A percentile compares a stretch with the other conserved stretches of the same genome.
Conservation (phyloP, 306 rosid genomes). For the Sindora glabra region DNA sequence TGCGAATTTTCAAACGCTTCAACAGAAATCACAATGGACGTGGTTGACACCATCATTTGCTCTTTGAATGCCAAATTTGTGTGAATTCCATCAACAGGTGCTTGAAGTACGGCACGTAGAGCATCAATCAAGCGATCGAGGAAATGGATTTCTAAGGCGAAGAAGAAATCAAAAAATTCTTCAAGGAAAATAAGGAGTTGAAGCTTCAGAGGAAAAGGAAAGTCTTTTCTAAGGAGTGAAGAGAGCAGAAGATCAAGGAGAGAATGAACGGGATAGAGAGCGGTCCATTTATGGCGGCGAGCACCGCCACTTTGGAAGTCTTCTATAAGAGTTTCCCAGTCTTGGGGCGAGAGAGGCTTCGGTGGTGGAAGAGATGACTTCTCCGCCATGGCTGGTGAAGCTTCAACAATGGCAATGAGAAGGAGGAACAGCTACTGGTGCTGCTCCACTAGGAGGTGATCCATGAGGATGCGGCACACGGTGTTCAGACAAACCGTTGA, state of each 20-base stretch:
- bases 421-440: too few species aligned
- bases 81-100: constrained; percentile 48
- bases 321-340: constrained; percentile 78
- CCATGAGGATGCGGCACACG: too few species aligned
- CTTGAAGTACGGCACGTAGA: constrained; percentile 49
- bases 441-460: too few species aligned
- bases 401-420: too few species aligned
- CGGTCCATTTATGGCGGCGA: constrained; percentile 44
- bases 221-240: constrained; percentile 58
- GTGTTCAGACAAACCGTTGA: too few species aligned
- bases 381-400: constrained; percentile 54
- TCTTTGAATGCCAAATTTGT: constrained; percentile 60
- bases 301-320: constrained; percentile 68
- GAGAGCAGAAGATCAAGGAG: constrained; percentile 60
- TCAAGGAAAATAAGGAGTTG: constrained; percentile 72
- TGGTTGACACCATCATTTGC: constrained; percentile 69
- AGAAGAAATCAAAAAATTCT: constrained; percentile 49
- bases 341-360: constrained; percentile 55
- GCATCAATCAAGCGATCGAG: constrained; percentile 55
- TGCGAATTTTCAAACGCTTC: constrained; percentile 18
- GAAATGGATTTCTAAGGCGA: constrained; percentile 1
- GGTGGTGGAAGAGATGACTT: constrained; percentile 27
- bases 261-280: constrained; percentile 30
- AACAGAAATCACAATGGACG: constrained; percentile 52
- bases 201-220: constrained; percentile 50